Conservation (phyloP, 805 yeast species). For the Saccharomycopsis capsularis region DNA sequence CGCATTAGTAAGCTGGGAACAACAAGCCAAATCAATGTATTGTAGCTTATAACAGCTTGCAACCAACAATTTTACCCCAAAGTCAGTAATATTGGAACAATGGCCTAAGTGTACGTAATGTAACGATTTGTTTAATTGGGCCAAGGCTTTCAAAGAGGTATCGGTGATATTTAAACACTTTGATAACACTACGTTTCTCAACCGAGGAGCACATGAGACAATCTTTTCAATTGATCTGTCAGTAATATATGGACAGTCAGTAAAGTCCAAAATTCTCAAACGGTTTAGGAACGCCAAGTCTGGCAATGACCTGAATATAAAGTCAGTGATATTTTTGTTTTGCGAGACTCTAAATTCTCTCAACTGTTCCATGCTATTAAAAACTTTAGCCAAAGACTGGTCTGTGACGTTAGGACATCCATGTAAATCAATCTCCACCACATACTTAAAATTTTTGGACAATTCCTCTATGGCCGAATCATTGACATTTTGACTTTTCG, state of each 20-base stretch:
- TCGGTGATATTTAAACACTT: constrained; percentile 87
- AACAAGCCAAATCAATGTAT: constrained; percentile 92
- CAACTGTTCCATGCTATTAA: constrained; percentile 58
- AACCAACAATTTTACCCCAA: constrained; percentile 70
- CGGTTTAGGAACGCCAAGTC: constrained; percentile 47
- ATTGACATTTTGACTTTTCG: constrained; percentile 59
- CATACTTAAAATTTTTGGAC: constrained; percentile 63
- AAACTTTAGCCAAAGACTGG: constrained; percentile 47
- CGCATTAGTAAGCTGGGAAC: constrained; percentile 79
- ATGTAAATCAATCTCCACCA: constrained; percentile 87
- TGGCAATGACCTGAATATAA: constrained; percentile 50
- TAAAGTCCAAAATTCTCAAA: constrained; percentile 75
- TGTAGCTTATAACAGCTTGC: constrained; percentile 77
- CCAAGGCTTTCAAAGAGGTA: constrained; percentile 61
- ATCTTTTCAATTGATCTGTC: constrained; percentile 71
- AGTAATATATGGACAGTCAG: constrained; percentile 74
- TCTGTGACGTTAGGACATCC: constrained; percentile 72
- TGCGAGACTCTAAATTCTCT: constrained; percentile 80
- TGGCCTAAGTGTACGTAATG: constrained; percentile 93
- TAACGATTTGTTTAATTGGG: constrained; percentile 67
- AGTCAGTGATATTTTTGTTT: constrained; percentile 63
- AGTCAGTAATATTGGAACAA: constrained; percentile 84
- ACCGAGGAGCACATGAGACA: constrained; percentile 70
- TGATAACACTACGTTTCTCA: constrained; percentile 81
- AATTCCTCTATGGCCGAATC: constrained; percentile 56